Percentiles rank a stretch among this genome's conserved stretches.
Conservation (phyloP, 495 filamentous ascomycete species). For the Xylaria intraflava region DNA sequence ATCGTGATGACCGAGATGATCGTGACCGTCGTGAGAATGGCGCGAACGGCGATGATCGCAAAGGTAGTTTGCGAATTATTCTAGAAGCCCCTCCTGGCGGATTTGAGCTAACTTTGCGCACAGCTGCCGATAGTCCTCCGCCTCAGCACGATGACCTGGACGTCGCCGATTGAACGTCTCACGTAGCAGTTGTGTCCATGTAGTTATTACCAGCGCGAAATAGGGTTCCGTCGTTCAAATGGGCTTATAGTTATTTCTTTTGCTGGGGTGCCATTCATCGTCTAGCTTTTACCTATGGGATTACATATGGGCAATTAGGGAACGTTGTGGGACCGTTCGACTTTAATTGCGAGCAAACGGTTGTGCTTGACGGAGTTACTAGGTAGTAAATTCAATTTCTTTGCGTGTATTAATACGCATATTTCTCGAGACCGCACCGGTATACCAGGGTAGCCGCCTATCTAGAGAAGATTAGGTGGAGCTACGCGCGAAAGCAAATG, state of each 20-base stretch:
- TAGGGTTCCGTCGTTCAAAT: background rate
- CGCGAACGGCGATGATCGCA: constrained; percentile 76
- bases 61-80: constrained; percentile 52
- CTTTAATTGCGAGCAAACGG: constrained; percentile 1
- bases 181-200: background rate
- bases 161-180: constrained; percentile 69
- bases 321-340: constrained; percentile 6
- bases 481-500: too few relatives aligned
- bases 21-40: constrained; percentile 56
- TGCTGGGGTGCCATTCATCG: constrained; percentile 22
- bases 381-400: constrained; percentile 13
- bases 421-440: background rate
- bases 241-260: constrained; percentile 28
- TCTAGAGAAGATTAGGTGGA: too few relatives aligned
- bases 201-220: background rate
- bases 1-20: constrained; percentile 53
- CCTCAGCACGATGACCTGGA: constrained; percentile 94
- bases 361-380: constrained; percentile 5
- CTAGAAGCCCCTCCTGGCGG: background rate
- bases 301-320: constrained; percentile 2
- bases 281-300: constrained; percentile 27
- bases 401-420: background rate
- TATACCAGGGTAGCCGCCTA: background rate
- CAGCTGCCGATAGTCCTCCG: constrained; percentile 65
- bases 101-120: constrained; percentile 10